Conservation (phyloP, 805 yeast species). For the Pichia nanzhaoensis region DNA sequence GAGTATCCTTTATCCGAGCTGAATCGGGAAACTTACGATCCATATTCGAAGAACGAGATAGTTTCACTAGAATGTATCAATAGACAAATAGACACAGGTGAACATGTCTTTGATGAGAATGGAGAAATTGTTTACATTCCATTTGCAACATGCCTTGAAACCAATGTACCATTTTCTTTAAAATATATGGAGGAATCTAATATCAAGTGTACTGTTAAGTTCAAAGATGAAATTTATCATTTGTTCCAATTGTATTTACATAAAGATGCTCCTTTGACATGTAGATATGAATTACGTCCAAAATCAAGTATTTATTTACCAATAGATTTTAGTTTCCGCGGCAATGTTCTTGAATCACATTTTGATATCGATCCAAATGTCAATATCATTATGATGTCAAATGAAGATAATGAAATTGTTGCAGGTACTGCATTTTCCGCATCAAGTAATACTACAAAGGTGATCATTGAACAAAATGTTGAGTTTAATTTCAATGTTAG, state of each 20-base stretch:
- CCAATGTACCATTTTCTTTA: constrained; percentile 52
- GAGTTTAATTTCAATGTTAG: constrained; percentile 50
- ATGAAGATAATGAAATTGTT: constrained; percentile 32
- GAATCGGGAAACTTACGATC: constrained; percentile 13
- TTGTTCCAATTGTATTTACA: constrained; percentile 70
- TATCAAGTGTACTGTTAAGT: constrained; percentile 51
- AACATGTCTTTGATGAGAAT: constrained; percentile 62
- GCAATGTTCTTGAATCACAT: constrained; percentile 60
- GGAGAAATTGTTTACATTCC: constrained; percentile 49
- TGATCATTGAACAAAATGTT: constrained; percentile 59
- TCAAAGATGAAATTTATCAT: constrained; percentile 63
- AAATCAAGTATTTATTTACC: constrained; percentile 47
- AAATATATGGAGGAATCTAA: constrained; percentile 46
- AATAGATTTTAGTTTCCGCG: constrained; percentile 56
- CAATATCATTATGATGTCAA: constrained; percentile 42
- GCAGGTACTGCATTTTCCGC: constrained; percentile 55
- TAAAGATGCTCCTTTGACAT: constrained; percentile 70
- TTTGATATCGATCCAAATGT: constrained; percentile 55
- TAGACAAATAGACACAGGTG: constrained; percentile 69
- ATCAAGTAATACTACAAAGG: constrained; percentile 53
- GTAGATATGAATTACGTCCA: constrained; percentile 49
- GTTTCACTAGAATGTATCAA: constrained; percentile 54
- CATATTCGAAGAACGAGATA: constrained; percentile 32
- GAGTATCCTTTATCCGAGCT: constrained; percentile 24
- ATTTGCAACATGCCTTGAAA: constrained; percentile 61